Percentiles rank a stretch among this genome's conserved stretches.
These are phyloP conservation scores for Coccinonectria pachysandricola DNA, from an alignment of 2,329 filamentous ascomycete genomes.

Conservation along the genomic window DNA sequence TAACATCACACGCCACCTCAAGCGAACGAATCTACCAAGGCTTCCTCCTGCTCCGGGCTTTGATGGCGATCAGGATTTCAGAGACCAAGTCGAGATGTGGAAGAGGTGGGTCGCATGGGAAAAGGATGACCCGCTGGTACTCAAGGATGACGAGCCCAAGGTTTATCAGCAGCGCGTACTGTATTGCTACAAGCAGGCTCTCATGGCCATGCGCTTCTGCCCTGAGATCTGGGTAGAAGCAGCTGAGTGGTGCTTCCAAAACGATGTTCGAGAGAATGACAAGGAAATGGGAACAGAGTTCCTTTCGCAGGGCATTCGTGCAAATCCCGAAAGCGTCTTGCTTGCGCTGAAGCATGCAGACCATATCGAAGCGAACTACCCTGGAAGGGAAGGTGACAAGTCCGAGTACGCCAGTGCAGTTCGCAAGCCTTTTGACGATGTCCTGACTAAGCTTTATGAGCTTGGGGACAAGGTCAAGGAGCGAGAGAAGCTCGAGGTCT, in stretches of 20 bases:
- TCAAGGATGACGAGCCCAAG: constrained; percentile 70
- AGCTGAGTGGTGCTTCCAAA: constrained; percentile 82
- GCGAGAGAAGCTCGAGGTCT: constrained; percentile 47
- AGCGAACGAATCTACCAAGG: constrained; percentile 66
- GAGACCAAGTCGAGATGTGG: constrained; percentile 79
- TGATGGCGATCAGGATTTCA: constrained; percentile 76
- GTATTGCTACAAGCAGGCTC: constrained; percentile 85
- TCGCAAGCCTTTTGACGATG: constrained; percentile 70
- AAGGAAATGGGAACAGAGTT: constrained; percentile 60
- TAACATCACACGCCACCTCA: constrained; percentile 69
- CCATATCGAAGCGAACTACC: constrained; percentile 68
- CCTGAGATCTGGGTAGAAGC: constrained; percentile 94
- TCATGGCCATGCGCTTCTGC: constrained; percentile 91
- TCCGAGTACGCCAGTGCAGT: constrained; percentile 69
- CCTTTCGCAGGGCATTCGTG: constrained; percentile 68
- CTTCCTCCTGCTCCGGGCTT: constrained; percentile 78
- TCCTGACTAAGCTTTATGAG: constrained; percentile 80
- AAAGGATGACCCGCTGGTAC: constrained; percentile 79
- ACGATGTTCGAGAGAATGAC: constrained; percentile 54
- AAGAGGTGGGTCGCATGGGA: constrained; percentile 94
- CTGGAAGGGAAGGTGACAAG: constrained; percentile 68
- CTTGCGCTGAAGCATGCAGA: constrained; percentile 85
- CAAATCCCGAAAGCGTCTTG: constrained; percentile 88
- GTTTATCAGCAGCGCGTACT: constrained; percentile 70
- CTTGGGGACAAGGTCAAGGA: constrained; percentile 65